Evolutionary conservation across 2,329 filamentous ascomycete species (phyloP), one percentile per base, ranked within the genome.

Genomic region (Plenodomus tracheiphilus): DNA sequence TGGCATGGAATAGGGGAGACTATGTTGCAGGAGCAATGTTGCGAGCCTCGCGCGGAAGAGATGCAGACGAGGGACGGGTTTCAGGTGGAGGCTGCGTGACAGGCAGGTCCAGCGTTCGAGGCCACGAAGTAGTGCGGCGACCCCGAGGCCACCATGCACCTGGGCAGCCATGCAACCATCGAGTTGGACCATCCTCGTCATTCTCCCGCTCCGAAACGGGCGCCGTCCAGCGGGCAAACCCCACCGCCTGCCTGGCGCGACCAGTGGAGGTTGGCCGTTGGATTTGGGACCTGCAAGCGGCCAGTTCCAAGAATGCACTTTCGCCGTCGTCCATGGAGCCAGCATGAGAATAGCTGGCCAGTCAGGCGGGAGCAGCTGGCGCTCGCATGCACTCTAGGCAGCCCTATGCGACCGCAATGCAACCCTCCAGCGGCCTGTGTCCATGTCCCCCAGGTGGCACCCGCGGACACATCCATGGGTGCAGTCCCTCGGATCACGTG

Each of bases 351-450:
- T 46, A 18, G 56, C 51, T 54, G 60, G 42, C 62, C 60, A 62
- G 53, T 58, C 59, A 64, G 46, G 51, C 49, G 54, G 46, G 43
- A 32, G 39, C 53, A 54, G 54, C 59, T 65, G 58, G 62, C 64
- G 61, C 62, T 52, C 46, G 53, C 38, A 45, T 43, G 34, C 21
- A 37, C 32, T 47, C 43, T 15, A 15, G 28, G 9, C 50, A 55
- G 43, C 53, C 48, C 45, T 53, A 53, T 32, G 28, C 48, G 47
- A 32, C 41, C 49, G 6, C 28, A 32, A 32, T 32, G 28, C 56
- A 43, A 47, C 42, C 39, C 18, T 17, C 10, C 43, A 37, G 35
- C 11, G 21, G 47, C 48, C 47, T 45, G 48, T 47, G 48, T 22
- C 22, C 22, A 25, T 25, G 22, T 25, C 22, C 10, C n/a, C n/a